Evolutionary conservation across 495 filamentous ascomycete species (phyloP), one percentile per base, ranked within the genome.

Genomic region (Platismatia glauca): DNA sequence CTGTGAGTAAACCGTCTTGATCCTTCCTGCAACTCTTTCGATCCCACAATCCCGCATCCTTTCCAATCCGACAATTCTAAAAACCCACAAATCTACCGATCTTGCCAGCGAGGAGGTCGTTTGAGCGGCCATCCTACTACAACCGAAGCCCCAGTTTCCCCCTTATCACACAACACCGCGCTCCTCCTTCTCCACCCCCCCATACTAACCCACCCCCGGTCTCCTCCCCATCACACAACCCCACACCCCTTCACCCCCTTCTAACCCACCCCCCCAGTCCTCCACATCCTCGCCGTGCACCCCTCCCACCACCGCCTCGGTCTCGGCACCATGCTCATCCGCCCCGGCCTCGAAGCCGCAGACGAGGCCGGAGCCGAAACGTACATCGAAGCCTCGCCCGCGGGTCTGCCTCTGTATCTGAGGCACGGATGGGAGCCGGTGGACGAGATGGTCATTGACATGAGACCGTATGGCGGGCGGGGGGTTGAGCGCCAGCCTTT

Each of bases 311-410:
- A 83, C 64, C 74, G 82, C 3, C 73, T 69, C 56, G 84, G 84
- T 0, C 73, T 81, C 0, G 81, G 77, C 11, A 73, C 69, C 24
- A 69, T 71, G 63, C 60, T 86, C 22, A 55, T 86, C 48, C 65
- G 71, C 33, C 82, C 78, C 75, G 82, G 82, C 0, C 60, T 78
- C 15, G 65, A 72, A 35, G 73, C 72, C 65, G 82, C 81, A 7
- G 83, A 86, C 70, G 67, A 71, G 22, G 74, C 70, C 16, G 74
- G 76, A 0, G 64, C 72, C 31, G 72, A 76, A 52, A 68, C 78
- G 8, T 86, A 80, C 70, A 65, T 86, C 6, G 82, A 85, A 60
- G 78, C 80, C 0, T 81, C 81, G 35, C 76, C 73, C 7, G 73
- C 71, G 13, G 83, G 83, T 9, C 71, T 72, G 39, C 70, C 72